Evolutionary conservation across 139 green algal genomes (phyloP), one percentile per base, ranked within the genome.

Genomic region (Auxenochlorella protothecoides): DNA sequence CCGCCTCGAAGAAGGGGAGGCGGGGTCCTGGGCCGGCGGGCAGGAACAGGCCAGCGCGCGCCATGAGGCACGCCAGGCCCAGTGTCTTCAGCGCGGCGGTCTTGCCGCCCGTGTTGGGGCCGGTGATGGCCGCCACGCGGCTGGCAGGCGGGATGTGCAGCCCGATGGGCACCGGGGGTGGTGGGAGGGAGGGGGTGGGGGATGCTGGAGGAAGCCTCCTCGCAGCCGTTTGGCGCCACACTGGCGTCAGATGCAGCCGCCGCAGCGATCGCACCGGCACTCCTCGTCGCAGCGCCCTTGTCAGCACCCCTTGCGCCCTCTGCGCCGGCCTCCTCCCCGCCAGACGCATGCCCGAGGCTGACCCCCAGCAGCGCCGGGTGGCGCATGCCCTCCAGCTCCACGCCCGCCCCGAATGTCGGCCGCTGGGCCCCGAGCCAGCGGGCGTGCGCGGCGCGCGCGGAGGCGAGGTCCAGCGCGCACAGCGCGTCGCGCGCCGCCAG

Each of bases 81-180:
- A 94, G 74, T 0, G 89, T 73, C 62, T 96, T 96, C 52, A 96
- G 80, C 8, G 84, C 79, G 2, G 90, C 90, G 2, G 90, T 96
- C 74, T 96, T 96, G 61, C 90, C 90, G 11, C 72, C 90, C 68
- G 89, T 92, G 78, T 93, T 94, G 55, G 90, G 89, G 0, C 90
- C 90, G 10, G 86, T 92, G 16, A 95, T 84, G 56, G 79, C 80
- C 53, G 92, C 89, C 44, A 89, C 85, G 10, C 55, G 27, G 9
- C 79, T 74, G 3, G 77, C 76, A 11, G 67, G 5, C 6, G 74
- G 78, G 14, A 94, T 76, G 13, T 59, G 61, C 10, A 95, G 72
- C 69, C 92, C 85, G 54, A 87, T 75, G 0, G 75, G 70, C 54
- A 81, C 10, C 51, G 78, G 68, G 68, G 84, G 72, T 7, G 68